Evolutionary conservation across 441 rosid genomes (phyloP), one percentile per base, ranked within the genome.

Genomic region (Isatis lusitanica): DNA sequence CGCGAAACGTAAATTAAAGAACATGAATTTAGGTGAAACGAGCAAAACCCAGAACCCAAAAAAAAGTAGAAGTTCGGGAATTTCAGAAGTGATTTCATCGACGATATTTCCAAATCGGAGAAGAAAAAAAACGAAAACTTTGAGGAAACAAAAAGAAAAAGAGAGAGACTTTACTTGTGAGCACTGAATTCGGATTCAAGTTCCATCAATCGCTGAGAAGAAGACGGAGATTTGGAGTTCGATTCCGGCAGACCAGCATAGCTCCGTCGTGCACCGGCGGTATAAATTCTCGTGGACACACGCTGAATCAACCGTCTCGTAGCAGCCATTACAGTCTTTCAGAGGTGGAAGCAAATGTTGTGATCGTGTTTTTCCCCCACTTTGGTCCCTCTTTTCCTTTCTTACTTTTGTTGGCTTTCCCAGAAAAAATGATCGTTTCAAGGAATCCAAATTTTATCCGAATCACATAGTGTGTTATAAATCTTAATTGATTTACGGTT

Each of bases 121-220:
- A 7, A 58, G 24, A 16, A 66, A 62, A 30, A 42, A 43, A 15
- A 44, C 33, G 16, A 53, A 44, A 39, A 13, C 2, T 15, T 58
- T 5, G 21, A 28, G 18, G 6, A 5, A 44, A 15, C 12, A 7
- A 43, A 1, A 2, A 3, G 2, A 6, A 48, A 28, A 15, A 21
- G 58, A 59, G 21, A 58, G 66, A 66, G 38, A 12, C 28, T 83
- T 33, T 68, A 94, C 98, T 94, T 94, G 84, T 94, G 98, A 77
- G 98, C 98, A 59, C 97, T 90, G 85, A 79, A 82, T 68, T 89
- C 86, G 56, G 81, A 79, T 80, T 94, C 98, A 77, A 90, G 66
- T 75, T 81, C 74, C 78, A 94, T 90, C 70, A 94, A 87, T 5
- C 81, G 77, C 10, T 85, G 83, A 76, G 98, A 91, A 74, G 89